Base-by-base conservation (phyloP, 768 basidiomycete genomes). In the Lactifluus piperatus region DNA sequence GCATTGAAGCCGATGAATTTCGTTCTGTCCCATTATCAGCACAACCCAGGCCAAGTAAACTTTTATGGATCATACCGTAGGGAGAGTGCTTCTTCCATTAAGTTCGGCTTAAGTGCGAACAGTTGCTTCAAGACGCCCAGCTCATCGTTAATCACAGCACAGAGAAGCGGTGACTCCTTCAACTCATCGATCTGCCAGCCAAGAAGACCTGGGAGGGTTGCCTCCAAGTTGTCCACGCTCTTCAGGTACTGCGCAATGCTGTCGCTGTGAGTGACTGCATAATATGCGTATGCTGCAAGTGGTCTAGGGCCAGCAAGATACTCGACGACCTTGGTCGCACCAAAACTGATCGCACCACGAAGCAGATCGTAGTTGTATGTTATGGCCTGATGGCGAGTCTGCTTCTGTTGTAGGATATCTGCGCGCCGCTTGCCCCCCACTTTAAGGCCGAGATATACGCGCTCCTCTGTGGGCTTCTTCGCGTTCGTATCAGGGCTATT, bases 361-460 rank as follows among this genome's bases (percentile, higher is more conserved):
- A 62, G 48, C 16, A 60, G 5, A 36, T 45, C 43, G 6, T 34
- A 63, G 16, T 53, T 52, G 39, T 55, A 41, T 18, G 22, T 32
- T 14, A 46, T 32, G n/a, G 6, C 3, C 20, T 20, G 48, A 43
- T 9, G 44, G 29, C 1, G 32, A 0, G 20, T 34, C 37, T 24
- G 55, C 48, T 14, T 57, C 64, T 1, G 77, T 71, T n/a, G 68
- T 62, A 0, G 79, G 9, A 83, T 72, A 63, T 83, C 81, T 16
- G 73, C 72, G 3, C 80, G 73, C 65, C 84, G 84, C 72, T 81
- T 82, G n/a, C 82, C 83, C 58, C 83, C 80, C 22, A 85, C 80
- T 55, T 77, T 78, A 43, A 86, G 72, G 0, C 84, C 83, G 18
- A 83, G 77, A 63, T 85, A 85, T 0, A 78, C 41, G 16, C 54